Evolutionary conservation across 805 yeast species (phyloP).

Genomic region (Yamadazyma phyllophila): DNA sequence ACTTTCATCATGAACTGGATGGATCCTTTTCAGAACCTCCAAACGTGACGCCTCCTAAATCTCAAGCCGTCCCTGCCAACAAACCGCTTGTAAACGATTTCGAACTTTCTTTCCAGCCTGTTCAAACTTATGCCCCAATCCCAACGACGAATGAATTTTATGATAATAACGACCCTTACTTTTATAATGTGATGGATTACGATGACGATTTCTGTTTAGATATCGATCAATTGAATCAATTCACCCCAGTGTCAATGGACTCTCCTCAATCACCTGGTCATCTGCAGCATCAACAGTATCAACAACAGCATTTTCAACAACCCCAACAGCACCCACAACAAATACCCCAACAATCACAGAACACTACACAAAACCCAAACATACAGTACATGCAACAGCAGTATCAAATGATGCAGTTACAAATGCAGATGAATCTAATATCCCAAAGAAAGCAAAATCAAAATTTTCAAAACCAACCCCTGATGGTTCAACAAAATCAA

Average conservation of each 20-base stretch:
- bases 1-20: neutral
- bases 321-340: neutral
- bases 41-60: neutral
- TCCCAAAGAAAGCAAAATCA: constrained; percentile 1
- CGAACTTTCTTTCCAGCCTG: neutral
- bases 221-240: constrained; percentile 35
- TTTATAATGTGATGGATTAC: constrained; percentile 23
- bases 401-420: constrained; percentile 9
- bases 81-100: neutral
- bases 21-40: neutral
- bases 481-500: constrained; percentile 4
- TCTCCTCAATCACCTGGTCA: constrained; percentile 4
- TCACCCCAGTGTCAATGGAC: constrained; percentile 4
- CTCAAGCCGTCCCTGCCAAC: neutral
- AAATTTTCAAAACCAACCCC: neutral
- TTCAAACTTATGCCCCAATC: constrained; percentile 9
- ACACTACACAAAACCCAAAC: neutral
- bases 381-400: constrained; percentile 3
- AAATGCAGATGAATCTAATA: constrained; percentile 8
- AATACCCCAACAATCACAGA: constrained; percentile 2
- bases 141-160: constrained; percentile 6
- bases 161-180: constrained; percentile 8
- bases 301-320: constrained; percentile 3
- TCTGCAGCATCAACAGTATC: constrained; percentile 3
- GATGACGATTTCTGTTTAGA: constrained; percentile 46